Percentiles rank a stretch among this genome's conserved stretches.
Conservation (phyloP, 2,329 filamentous ascomycete genomes). For the Coniochaeta prunicola region DNA sequence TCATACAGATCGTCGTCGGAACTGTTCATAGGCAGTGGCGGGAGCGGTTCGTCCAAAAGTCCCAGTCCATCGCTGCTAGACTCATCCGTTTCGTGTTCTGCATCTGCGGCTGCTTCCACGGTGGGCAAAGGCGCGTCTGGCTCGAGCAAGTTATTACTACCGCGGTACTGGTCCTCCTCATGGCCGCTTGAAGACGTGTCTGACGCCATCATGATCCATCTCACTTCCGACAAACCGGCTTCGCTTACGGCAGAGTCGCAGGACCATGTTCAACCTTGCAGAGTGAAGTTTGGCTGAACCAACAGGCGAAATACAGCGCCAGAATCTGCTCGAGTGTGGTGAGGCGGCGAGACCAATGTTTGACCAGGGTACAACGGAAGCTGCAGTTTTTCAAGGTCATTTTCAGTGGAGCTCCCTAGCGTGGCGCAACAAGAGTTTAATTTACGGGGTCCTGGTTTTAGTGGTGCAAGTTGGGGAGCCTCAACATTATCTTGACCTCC, state of each 20-base stretch:
- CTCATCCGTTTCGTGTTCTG: not conserved
- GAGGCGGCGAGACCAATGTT: not conserved
- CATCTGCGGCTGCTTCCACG: not conserved
- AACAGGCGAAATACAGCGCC: not conserved
- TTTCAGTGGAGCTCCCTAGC: not conserved
- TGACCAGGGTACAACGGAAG: not conserved
- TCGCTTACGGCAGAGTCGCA: not conserved
- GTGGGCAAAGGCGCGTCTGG: not conserved
- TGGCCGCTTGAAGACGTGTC: conserved; percentile 1
- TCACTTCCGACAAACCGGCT: not conserved
- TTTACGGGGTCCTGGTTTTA: not conserved
- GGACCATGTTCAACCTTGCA: not conserved
- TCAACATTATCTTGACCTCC: not conserved
- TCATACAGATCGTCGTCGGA: not conserved
- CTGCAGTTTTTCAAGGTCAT: not conserved
- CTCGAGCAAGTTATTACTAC: not conserved
- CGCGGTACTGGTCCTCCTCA: not conserved
- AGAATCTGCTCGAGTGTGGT: not conserved
- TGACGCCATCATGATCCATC: conserved; percentile 1
- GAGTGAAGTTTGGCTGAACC: not conserved
- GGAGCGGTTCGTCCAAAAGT: not conserved
- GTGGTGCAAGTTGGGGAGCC: not conserved
- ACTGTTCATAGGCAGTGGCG: not conserved
- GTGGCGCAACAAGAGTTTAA: not conserved
- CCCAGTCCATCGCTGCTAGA: not conserved